Percentiles rank a stretch among this genome's conserved stretches.
Conservation (phyloP, 176 grass and related monocot genomes). For the Olyra latifolia region DNA sequence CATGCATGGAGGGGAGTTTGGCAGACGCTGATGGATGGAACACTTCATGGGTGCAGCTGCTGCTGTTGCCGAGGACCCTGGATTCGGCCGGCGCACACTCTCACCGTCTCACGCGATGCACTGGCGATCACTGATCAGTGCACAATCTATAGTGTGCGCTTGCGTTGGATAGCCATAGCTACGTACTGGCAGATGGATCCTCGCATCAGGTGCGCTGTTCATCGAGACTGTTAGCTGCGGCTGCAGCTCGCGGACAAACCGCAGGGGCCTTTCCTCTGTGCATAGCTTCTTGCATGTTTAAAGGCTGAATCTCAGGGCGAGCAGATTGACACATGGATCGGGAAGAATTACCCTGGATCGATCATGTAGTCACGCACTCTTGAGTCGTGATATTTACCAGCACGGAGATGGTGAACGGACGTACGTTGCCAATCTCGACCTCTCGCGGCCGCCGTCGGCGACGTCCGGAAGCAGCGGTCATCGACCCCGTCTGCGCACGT, state of each 20-base stretch:
- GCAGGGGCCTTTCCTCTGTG: not conserved
- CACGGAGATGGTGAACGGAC: not conserved
- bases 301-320: not conserved
- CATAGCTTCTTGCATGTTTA: not conserved
- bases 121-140: not conserved
- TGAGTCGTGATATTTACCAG: not conserved
- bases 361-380: not conserved
- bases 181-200: constrained; percentile 8
- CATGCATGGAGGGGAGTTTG: constrained; percentile 33
- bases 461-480: too few relatives aligned
- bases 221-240: constrained; percentile 8
- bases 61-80: not conserved
- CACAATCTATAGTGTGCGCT: not conserved
- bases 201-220: constrained; percentile 37
- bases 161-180: not conserved
- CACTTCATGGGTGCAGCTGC: constrained; percentile 33
- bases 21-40: constrained; percentile 47
- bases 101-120: constrained; percentile 29
- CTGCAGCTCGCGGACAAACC: constrained; percentile 1
- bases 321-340: not conserved
- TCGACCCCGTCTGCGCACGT: too few relatives aligned
- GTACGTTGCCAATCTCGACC: too few relatives aligned
- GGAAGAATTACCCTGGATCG: too few relatives aligned
- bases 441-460: too few relatives aligned
- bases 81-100: constrained; percentile 26